Percentiles rank a stretch among this genome's conserved stretches.
These are phyloP conservation scores for Cubamyces sp. DNA, from an alignment of 768 basidiomycete species.

Conservation along the genomic window DNA sequence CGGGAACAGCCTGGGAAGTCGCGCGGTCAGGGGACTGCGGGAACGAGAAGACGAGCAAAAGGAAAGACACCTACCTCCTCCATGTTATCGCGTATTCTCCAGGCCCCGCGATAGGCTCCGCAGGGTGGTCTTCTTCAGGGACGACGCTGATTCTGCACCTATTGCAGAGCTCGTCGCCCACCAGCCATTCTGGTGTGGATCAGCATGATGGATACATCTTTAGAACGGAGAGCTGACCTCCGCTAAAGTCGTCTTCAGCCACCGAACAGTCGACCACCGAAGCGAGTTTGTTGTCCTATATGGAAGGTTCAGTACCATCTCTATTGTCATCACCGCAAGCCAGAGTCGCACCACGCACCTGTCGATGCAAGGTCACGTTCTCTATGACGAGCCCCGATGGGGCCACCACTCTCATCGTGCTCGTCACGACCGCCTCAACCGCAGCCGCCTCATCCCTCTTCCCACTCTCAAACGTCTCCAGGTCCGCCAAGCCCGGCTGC, in stretches of 20 bases:
- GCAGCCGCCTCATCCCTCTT: conserved; percentile 55
- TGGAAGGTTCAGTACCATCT: background rate
- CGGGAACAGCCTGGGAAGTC: conserved; percentile 46
- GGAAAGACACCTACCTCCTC: conserved; percentile 53
- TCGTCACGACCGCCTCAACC: conserved; percentile 42
- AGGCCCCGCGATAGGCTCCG: conserved; percentile 47
- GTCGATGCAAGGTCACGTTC: conserved; percentile 47
- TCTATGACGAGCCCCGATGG: conserved; percentile 52
- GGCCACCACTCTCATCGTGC: conserved; percentile 8
- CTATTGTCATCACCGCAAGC: background rate
- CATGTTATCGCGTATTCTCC: conserved; percentile 67
- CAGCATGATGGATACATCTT: background rate
- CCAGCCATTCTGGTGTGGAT: conserved; percentile 53
- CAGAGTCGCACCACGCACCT: conserved; percentile 42
- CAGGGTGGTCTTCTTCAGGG: conserved; percentile 43
- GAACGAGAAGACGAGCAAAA: background rate
- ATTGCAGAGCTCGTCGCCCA: conserved; percentile 68
- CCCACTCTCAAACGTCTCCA: conserved; percentile 55
- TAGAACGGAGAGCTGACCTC: conserved; percentile 40
- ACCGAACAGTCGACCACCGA: conserved; percentile 57
- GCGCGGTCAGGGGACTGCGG: background rate
- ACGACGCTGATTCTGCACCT: conserved; percentile 55
- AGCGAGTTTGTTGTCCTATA: conserved; percentile 48
- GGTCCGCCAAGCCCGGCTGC: conserved; percentile 53
- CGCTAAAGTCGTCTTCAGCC: conserved; percentile 49